phyloP scores from a whole-genome alignment of 2,329 filamentous ascomycete species.

The Boeremia exigua region DNA sequence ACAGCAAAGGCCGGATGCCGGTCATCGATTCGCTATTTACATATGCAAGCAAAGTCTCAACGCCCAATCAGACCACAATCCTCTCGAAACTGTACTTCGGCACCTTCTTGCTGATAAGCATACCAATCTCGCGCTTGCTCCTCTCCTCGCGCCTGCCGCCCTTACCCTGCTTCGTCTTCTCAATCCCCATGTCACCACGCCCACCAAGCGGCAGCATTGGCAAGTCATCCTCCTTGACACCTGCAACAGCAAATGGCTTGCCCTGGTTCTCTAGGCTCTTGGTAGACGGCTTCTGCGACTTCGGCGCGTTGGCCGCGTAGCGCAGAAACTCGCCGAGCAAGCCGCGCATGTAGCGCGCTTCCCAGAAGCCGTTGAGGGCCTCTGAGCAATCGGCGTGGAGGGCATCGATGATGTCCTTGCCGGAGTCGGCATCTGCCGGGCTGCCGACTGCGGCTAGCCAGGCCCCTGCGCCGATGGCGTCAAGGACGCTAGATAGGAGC shows the following conservation, averaged over 20 bases:
- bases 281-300: slow-evolving; percentile 40
- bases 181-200: slow-evolving; percentile 61
- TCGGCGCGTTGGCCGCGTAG: slow-evolving; percentile 51
- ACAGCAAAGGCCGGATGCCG: no score
- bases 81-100: slow-evolving; percentile 84
- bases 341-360: slow-evolving; percentile 69
- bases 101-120: slow-evolving; percentile 78
- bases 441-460: slow-evolving; percentile 64
- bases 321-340: slow-evolving; percentile 70
- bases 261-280: slow-evolving; percentile 51
- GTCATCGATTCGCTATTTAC: no score
- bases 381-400: slow-evolving; percentile 73
- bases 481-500: slow-evolving; percentile 74
- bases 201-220: slow-evolving; percentile 74
- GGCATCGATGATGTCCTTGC: slow-evolving; percentile 68
- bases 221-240: slow-evolving; percentile 48
- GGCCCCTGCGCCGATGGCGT: slow-evolving; percentile 75
- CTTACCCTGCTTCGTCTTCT: slow-evolving; percentile 62
- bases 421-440: slow-evolving; percentile 60
- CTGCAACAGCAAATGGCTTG: slow-evolving; percentile 56
- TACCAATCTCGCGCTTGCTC: slow-evolving; percentile 74
- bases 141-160: slow-evolving; percentile 74
- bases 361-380: slow-evolving; percentile 74
- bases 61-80: slow-evolving; percentile 54
- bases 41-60: no score